Percentiles rank a stretch among this genome's conserved stretches.
phyloP scores from a whole-genome alignment of 306 rosid species.

The Cicer arietinum region DNA sequence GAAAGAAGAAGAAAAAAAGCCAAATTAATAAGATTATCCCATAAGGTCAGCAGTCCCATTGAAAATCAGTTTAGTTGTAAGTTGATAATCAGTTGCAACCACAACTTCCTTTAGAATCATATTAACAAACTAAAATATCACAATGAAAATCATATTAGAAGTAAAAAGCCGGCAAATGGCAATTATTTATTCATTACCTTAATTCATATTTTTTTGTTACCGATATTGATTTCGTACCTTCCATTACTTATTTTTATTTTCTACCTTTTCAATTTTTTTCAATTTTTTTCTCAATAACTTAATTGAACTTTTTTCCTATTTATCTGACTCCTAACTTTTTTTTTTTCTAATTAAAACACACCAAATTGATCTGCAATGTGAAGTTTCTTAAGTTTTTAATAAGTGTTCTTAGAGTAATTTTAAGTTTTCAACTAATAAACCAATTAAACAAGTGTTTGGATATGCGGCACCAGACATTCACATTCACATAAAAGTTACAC shows the following conservation, averaged over 20 bases:
- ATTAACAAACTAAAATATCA: conserved; percentile 2
- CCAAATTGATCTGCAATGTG: too few species aligned
- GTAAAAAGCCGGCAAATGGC: conserved; percentile 43
- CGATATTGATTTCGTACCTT: conserved; percentile 49
- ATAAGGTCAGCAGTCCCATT: conserved; percentile 27
- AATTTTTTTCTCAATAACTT: neutral
- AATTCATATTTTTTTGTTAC: neutral
- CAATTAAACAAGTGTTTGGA: too few species aligned
- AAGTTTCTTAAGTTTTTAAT: too few species aligned
- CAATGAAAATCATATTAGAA: conserved; percentile 42
- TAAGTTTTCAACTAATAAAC: too few species aligned
- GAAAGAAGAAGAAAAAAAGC: neutral
- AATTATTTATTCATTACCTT: conserved; percentile 50
- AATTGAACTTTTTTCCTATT: neutral
- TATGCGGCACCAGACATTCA: too few species aligned
- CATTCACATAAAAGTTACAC: too few species aligned
- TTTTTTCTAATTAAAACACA: too few species aligned
- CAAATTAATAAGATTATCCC: neutral
- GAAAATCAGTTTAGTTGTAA: conserved; percentile 29
- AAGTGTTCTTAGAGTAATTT: too few species aligned
- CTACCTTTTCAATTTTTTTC: neutral
- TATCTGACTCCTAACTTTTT: too few species aligned
- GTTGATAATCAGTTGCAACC: conserved; percentile 29
- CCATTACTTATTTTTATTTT: conserved; percentile 33
- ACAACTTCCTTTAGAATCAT: neutral